phyloP scores from a whole-genome alignment of 345 rosid genomes.

The Murraya koenigii region DNA sequence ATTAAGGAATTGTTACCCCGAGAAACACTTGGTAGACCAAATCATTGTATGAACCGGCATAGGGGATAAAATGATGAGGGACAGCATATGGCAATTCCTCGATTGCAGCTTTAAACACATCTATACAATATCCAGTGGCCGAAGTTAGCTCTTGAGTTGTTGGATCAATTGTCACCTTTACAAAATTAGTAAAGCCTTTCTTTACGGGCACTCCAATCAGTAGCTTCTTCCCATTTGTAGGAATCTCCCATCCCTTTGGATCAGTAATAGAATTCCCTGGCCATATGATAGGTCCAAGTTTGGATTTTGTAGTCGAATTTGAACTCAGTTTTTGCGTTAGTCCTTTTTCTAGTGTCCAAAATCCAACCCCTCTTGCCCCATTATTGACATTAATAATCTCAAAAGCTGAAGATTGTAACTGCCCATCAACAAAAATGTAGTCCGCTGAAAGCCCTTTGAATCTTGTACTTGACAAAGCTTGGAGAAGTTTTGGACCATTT shows the following conservation, averaged over 20 bases:
- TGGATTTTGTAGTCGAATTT: conserved; percentile 21
- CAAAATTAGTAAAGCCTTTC: conserved; percentile 33
- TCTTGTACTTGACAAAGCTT: conserved; percentile 23
- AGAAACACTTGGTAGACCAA: conserved; percentile 42
- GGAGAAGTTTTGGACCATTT: conserved; percentile 37
- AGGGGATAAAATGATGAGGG: conserved; percentile 32
- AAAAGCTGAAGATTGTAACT: conserved; percentile 30
- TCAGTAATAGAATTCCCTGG: conserved; percentile 30
- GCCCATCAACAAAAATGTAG: conserved; percentile 29
- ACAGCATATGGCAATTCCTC: conserved; percentile 40
- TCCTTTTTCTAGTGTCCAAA: conserved; percentile 42
- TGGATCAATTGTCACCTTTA: conserved; percentile 31
- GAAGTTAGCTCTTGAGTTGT: background rate
- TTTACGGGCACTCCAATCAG: conserved; percentile 44
- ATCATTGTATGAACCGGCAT: conserved; percentile 36
- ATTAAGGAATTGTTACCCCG: too few relatives aligned
- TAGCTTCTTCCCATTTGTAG: conserved; percentile 40
- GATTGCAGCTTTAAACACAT: conserved; percentile 44
- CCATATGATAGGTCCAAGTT: conserved; percentile 32
- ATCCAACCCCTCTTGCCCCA: conserved; percentile 36
- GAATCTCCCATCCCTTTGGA: conserved; percentile 52
- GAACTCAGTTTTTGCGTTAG: conserved; percentile 25
- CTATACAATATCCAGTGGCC: conserved; percentile 41
- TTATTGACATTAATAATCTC: conserved; percentile 37
- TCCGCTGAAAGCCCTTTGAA: conserved; percentile 48